Evolutionary conservation across 2,329 filamentous ascomycete genomes (phyloP).

Genomic region (Trichoderma sp.): DNA sequence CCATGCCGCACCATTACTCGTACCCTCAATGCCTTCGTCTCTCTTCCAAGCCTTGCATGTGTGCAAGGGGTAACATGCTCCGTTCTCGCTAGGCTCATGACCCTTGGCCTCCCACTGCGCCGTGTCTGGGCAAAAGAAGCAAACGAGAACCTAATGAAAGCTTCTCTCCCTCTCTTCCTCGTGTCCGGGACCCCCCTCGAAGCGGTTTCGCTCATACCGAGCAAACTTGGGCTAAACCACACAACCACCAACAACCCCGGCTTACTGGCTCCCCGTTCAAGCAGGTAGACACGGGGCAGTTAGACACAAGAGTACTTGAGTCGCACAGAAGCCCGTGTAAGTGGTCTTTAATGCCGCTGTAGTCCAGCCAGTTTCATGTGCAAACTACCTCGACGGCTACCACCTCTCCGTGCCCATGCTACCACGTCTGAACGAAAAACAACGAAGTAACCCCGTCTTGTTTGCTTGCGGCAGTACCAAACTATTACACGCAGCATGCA

Average conservation of each 20-base stretch:
- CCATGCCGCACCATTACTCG: slow-evolving; percentile 9
- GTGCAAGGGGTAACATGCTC: background rate
- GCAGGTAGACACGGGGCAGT: slow-evolving; percentile 2
- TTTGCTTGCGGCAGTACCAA: background rate
- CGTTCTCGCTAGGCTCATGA: background rate
- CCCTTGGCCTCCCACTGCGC: background rate
- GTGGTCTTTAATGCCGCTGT: too few relatives aligned
- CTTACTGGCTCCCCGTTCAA: background rate
- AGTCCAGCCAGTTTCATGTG: too few relatives aligned
- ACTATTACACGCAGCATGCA: background rate
- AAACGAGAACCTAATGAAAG: slow-evolving; percentile 7
- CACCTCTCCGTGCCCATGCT: background rate
- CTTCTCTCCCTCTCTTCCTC: background rate
- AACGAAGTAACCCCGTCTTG: slow-evolving; percentile 10
- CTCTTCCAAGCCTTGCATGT: too few relatives aligned
- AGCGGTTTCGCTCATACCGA: slow-evolving; percentile 10
- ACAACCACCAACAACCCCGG: background rate
- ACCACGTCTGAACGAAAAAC: background rate
- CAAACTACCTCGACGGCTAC: too few relatives aligned
- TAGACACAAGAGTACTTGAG: background rate
- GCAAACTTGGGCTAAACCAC: background rate
- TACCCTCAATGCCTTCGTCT: background rate
- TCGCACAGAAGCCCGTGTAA: background rate
- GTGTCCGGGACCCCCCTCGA: background rate
- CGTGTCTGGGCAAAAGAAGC: background rate